Percentiles rank a stretch among this genome's conserved stretches.
phyloP scores from a whole-genome alignment of 495 filamentous ascomycete species.

The Apiosordaria backusii region DNA sequence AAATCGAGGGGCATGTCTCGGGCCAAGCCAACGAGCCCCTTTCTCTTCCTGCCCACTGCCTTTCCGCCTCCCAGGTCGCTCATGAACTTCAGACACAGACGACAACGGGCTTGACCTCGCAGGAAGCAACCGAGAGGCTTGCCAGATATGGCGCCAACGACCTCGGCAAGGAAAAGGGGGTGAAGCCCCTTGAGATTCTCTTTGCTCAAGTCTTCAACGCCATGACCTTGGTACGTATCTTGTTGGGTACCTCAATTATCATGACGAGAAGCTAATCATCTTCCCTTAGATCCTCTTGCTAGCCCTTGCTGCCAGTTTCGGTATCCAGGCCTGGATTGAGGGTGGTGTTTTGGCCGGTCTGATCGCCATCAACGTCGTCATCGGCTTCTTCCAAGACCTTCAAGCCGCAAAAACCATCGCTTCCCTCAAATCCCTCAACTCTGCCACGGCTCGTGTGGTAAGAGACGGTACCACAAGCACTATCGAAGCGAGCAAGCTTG shows the following conservation, averaged over 20 bases:
- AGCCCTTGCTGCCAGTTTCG: conserved; percentile 8
- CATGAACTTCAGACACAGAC: conserved; percentile 2
- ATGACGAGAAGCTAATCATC: not conserved
- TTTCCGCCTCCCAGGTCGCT: not conserved
- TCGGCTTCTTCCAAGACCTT: conserved; percentile 14
- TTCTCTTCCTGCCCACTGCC: conserved; percentile 12
- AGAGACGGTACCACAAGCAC: not conserved
- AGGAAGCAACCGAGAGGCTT: conserved; percentile 1
- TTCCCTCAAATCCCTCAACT: conserved; percentile 10
- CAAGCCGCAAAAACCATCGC: conserved; percentile 12
- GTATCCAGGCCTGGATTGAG: conserved; percentile 11
- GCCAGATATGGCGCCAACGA: conserved; percentile 9
- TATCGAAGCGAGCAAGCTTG: conserved; percentile 20
- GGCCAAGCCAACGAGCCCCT: conserved; percentile 5
- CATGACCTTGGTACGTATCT: conserved; percentile 9
- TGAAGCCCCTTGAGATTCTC: conserved; percentile 13
- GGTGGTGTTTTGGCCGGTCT: conserved; percentile 8
- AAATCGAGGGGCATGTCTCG: conserved; percentile 9
- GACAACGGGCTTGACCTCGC: not conserved
- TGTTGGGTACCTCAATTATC: too few relatives aligned
- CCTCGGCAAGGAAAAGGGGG: conserved; percentile 5
- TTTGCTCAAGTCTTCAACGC: conserved; percentile 8
- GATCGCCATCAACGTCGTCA: conserved; percentile 15
- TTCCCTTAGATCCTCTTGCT: conserved; percentile 6
- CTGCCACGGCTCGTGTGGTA: conserved; percentile 2